These are phyloP conservation scores for Wickerhamomyces sp. DNA, from an alignment of 1,139 yeast species.

Conservation along the genomic window DNA sequence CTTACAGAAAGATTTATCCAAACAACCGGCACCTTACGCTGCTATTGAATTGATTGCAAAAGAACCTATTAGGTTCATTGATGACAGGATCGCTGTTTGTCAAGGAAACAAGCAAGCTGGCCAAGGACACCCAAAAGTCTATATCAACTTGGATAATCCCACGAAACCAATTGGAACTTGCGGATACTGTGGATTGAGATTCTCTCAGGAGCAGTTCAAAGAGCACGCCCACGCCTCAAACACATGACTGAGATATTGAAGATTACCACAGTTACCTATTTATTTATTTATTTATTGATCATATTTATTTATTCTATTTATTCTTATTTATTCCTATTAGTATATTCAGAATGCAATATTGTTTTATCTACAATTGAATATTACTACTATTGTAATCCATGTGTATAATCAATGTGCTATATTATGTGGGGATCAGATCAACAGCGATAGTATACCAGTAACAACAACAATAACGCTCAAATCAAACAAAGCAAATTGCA, in stretches of 20 bases:
- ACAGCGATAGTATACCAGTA: constrained; percentile 30
- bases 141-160: constrained; percentile 74
- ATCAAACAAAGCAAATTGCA: constrained; percentile 35
- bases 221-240: constrained; percentile 10
- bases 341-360: no score
- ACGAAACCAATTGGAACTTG: constrained; percentile 55
- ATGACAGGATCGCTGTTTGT: constrained; percentile 67
- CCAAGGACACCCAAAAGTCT: constrained; percentile 85
- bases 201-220: constrained; percentile 24
- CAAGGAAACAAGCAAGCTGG: constrained; percentile 76
- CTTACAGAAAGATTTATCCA: constrained; percentile 60
- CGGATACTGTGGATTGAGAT: constrained; percentile 75
- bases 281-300: constrained; percentile 2
- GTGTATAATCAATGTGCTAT: no score
- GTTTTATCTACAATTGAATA: background rate
- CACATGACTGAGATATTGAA: no score
- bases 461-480: constrained; percentile 34
- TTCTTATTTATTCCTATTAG: constrained; percentile 9
- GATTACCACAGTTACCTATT: constrained; percentile 1
- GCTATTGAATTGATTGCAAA: constrained; percentile 80
- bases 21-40: constrained; percentile 78
- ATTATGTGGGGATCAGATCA: constrained; percentile 10
- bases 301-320: constrained; percentile 5
- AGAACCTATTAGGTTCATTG: constrained; percentile 64
- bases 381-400: constrained; percentile 1